Evolutionary conservation across 768 basidiomycete genomes (phyloP).

Genomic region (Neoboletus subvelutipes): DNA sequence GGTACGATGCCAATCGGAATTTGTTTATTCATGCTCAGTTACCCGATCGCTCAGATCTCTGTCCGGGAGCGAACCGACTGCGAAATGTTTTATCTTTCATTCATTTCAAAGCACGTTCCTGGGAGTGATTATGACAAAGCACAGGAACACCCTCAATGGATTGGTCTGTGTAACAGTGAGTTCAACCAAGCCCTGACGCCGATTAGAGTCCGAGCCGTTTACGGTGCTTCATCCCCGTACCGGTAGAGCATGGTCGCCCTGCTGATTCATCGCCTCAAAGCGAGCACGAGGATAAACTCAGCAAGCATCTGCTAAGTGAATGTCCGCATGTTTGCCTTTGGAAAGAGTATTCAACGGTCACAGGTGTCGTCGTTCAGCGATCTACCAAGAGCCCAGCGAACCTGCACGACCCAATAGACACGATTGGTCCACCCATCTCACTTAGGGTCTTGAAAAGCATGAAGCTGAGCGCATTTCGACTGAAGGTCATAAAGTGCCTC

Average conservation of each 20-base stretch:
- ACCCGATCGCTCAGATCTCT: slow-evolving; percentile 51
- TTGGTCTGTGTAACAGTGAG: slow-evolving; percentile 58
- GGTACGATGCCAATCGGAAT: slow-evolving; percentile 40
- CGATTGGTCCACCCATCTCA: slow-evolving; percentile 21
- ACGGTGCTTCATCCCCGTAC: slow-evolving; percentile 1
- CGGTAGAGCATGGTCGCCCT: slow-evolving; percentile 60
- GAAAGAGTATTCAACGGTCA: slow-evolving; percentile 9
- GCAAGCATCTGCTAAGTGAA: slow-evolving; percentile 61
- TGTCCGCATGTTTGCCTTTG: not conserved
- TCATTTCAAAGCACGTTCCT: slow-evolving; percentile 49
- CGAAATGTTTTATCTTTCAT: slow-evolving; percentile 80
- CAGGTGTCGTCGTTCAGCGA: slow-evolving; percentile 34
- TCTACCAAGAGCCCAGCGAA: slow-evolving; percentile 21
- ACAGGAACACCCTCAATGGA: slow-evolving; percentile 64
- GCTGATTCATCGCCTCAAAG: slow-evolving; percentile 34
- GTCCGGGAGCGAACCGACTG: slow-evolving; percentile 71
- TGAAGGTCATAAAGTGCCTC: slow-evolving; percentile 58
- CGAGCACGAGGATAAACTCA: slow-evolving; percentile 50
- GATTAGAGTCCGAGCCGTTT: not conserved
- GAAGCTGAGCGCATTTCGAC: slow-evolving; percentile 60
- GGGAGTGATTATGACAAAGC: slow-evolving; percentile 41
- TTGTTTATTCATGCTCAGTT: slow-evolving; percentile 11
- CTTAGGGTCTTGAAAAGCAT: slow-evolving; percentile 68
- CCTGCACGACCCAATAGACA: slow-evolving; percentile 16
- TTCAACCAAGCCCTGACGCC: not conserved